A percentile compares a stretch with the other conserved stretches of the same genome.
Conservation (phyloP, 1,139 yeast species). For the Geotrichum australiense region DNA sequence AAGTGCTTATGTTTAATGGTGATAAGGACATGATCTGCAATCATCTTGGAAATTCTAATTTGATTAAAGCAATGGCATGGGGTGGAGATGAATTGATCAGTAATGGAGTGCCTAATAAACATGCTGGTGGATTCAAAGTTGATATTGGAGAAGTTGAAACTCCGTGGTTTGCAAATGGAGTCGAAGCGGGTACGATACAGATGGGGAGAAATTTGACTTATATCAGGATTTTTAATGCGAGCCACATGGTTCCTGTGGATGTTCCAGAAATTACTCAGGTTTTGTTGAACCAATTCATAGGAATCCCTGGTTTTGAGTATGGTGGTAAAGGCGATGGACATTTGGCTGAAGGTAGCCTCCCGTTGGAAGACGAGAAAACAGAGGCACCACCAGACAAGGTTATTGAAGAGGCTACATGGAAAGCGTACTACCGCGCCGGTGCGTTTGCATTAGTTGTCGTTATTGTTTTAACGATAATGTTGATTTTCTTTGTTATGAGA, state of each 20-base stretch:
- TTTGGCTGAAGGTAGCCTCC: slow-evolving; percentile 1
- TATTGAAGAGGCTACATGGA: slow-evolving; percentile 31
- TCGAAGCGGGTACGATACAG: slow-evolving; percentile 30
- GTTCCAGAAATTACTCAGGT: slow-evolving; percentile 64
- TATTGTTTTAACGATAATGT: slow-evolving; percentile 26
- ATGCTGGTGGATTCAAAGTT: slow-evolving; percentile 27
- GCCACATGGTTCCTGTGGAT: slow-evolving; percentile 96
- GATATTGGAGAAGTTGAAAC: slow-evolving; percentile 21
- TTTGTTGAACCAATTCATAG: slow-evolving; percentile 34
- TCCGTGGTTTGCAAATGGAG: slow-evolving; percentile 28
- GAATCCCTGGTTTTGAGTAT: slow-evolving; percentile 13
- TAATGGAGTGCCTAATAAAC: slow-evolving; percentile 20
- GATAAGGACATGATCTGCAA: slow-evolving; percentile 88
- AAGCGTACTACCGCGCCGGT: slow-evolving; percentile 38
- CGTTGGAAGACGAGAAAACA: background rate
- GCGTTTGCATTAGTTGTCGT: slow-evolving; percentile 34
- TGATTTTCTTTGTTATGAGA: slow-evolving; percentile 27
- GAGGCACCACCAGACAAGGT: slow-evolving; percentile 8
- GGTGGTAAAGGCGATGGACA: slow-evolving; percentile 7
- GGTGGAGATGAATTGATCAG: slow-evolving; percentile 62
- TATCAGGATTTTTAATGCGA: slow-evolving; percentile 64
- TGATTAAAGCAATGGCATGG: slow-evolving; percentile 62
- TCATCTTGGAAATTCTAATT: slow-evolving; percentile 61
- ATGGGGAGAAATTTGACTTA: slow-evolving; percentile 68
- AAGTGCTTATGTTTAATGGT: slow-evolving; percentile 75